A percentile compares a stretch with the other conserved stretches of the same genome.
Conservation (phyloP, 2,329 filamentous ascomycete species). For the Calonectria montana region DNA sequence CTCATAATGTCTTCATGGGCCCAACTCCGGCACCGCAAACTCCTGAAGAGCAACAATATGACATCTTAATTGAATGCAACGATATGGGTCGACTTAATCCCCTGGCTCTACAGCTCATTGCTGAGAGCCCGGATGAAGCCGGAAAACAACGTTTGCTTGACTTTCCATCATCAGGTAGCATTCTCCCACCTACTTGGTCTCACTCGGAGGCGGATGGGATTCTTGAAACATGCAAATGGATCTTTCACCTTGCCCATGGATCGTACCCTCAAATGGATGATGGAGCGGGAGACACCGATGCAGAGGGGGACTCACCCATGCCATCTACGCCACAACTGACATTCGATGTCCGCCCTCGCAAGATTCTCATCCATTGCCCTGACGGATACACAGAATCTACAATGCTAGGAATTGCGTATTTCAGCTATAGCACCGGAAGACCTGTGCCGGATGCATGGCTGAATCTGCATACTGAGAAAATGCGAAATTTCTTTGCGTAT, state of each 20-base stretch:
- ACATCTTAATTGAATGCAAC: constrained; percentile 88
- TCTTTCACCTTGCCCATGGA: constrained; percentile 84
- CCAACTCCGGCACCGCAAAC: constrained; percentile 80
- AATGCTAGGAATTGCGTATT: constrained; percentile 89
- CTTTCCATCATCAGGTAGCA: constrained; percentile 95
- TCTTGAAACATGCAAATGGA: constrained; percentile 89
- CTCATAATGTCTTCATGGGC: constrained; percentile 89
- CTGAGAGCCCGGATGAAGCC: constrained; percentile 63
- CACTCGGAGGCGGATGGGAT: constrained; percentile 86
- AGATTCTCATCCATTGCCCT: constrained; percentile 89
- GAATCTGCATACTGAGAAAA: constrained; percentile 80
- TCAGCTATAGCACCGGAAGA: constrained; percentile 88
- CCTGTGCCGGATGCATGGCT: constrained; percentile 90
- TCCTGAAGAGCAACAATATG: constrained; percentile 73
- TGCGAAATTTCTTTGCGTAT: constrained; percentile 96
- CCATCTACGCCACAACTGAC: constrained; percentile 28
- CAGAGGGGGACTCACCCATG: constrained; percentile 46
- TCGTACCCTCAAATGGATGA: constrained; percentile 55
- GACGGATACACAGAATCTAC: constrained; percentile 98
- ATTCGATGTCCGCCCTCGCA: constrained; percentile 60
- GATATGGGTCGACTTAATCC: constrained; percentile 84
- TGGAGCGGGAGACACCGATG: constrained; percentile 36
- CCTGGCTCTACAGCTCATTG: constrained; percentile 71
- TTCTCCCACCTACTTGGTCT: constrained; percentile 85
- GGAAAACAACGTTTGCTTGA: constrained; percentile 60